Base-by-base conservation (phyloP, 805 yeast species). In the Wickerhamiella sergipiensis region DNA sequence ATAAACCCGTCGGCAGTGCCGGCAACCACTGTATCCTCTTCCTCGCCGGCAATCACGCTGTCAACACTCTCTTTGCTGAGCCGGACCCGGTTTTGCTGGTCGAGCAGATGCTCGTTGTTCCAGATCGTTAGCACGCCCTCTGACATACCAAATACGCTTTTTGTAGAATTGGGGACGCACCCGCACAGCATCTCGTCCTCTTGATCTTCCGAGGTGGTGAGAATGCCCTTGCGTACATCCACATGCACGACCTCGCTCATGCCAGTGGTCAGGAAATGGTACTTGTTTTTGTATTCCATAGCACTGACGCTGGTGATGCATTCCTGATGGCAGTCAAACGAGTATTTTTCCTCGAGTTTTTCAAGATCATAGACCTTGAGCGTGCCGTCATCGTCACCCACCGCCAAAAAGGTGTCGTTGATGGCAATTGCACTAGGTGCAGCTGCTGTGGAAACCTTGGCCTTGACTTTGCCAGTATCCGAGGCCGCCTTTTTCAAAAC, bases 111-210 rank as follows among this genome's bases (percentile, higher is more conserved):
- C 54, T 80, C 74, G 43, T 76, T 76, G 61, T 85, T 86, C 98
- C 98, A 90, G 13, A 84, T 71, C 0, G 97, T 87, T 6, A 87
- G 73, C 13, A 86, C 77, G 3, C 97, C 97, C 61, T 83, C 92
- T 15, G 95, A 87, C 83, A 87, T 88, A 45, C 95, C 90, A 58
- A 89, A 88, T 3, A 83, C 76, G 3, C 81, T 75, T 0, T 78
- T 74, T 18, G 78, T 80, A 50, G 81, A 85, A 46, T 74, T 75
- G 13, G 79, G 74, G 1, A 81, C 79, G 39, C 85, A 70, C 59
- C 86, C 82, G 51, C 88, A 74, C 43, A 90, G 67, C n/a, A 90
- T 67, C 62, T 90, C 98, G 61, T 90, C 97, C 57, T 84, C 95
- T 67, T 90, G 98, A 62, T 87, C 89, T 55, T 89, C 97, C 38